phyloP scores from a whole-genome alignment of 2,329 filamentous ascomycete species.

The Fusarium sp. region DNA sequence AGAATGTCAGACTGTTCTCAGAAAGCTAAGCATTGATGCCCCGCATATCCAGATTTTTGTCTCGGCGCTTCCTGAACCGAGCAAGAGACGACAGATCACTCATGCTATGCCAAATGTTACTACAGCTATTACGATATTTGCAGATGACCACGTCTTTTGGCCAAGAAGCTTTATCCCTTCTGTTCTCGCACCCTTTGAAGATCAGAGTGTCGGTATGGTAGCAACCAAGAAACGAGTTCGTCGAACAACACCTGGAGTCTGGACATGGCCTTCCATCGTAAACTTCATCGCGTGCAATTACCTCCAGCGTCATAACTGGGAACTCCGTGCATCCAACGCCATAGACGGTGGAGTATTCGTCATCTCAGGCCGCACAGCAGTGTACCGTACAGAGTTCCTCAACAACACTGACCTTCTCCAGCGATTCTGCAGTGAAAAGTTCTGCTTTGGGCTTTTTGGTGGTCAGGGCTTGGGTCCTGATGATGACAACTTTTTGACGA shows the following conservation, averaged over 20 bases:
- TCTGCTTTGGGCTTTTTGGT: constrained; percentile 55
- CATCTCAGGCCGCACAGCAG: constrained; percentile 65
- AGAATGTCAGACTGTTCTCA: constrained; percentile 27
- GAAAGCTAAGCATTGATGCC: constrained; percentile 1
- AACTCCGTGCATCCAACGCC: constrained; percentile 64
- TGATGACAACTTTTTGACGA: constrained; percentile 71
- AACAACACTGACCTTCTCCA: constrained; percentile 54
- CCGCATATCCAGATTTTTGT: constrained; percentile 45
- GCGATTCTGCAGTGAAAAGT: constrained; percentile 61
- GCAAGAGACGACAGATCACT: constrained; percentile 61
- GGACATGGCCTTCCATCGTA: constrained; percentile 50
- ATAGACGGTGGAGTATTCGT: constrained; percentile 70
- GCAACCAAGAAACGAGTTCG: constrained; percentile 66
- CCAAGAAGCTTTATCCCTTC: constrained; percentile 53
- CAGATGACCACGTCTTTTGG: constrained; percentile 67
- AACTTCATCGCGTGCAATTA: constrained; percentile 70
- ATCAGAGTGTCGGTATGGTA: constrained; percentile 62
- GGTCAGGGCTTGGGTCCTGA: constrained; percentile 57
- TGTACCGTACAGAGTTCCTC: constrained; percentile 62
- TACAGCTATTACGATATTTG: constrained; percentile 57
- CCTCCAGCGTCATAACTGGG: constrained; percentile 70
- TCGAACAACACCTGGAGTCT: constrained; percentile 47
- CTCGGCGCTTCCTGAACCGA: constrained; percentile 48
- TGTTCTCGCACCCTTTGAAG: constrained; percentile 56
- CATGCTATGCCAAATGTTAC: constrained; percentile 50